phyloP scores from a whole-genome alignment of 2,329 filamentous ascomycete genomes.

The Fusarium metavorans region DNA sequence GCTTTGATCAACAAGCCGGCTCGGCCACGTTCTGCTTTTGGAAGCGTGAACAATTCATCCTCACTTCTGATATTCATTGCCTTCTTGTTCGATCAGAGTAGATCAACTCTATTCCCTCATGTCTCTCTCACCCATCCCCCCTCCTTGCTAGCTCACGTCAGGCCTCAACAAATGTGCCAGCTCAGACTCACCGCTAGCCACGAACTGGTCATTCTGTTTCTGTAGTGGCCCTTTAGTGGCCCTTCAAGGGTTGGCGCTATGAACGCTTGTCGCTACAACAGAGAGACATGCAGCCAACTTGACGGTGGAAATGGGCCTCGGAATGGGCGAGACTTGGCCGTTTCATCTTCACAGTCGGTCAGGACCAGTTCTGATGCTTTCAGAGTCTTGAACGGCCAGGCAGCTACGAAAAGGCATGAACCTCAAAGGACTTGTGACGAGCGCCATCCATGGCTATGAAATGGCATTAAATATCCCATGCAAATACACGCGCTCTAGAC shows the following conservation, averaged over 20 bases:
- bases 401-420: not conserved
- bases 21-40: conserved; percentile 8
- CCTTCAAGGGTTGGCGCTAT: conserved; percentile 26
- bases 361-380: not conserved
- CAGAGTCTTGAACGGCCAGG: not conserved
- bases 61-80: not conserved
- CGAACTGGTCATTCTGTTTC: conserved; percentile 1
- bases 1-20: conserved; percentile 23
- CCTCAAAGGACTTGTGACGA: not conserved
- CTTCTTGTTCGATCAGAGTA: not conserved
- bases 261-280: conserved; percentile 21
- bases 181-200: conserved; percentile 40
- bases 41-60: not conserved
- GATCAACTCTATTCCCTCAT: not conserved
- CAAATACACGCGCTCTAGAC: conserved; percentile 7
- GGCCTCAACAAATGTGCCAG: conserved; percentile 30
- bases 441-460: not conserved
- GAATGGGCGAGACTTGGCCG: conserved; percentile 15
- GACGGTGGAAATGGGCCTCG: conserved; percentile 27
- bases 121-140: conserved; percentile 2
- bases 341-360: conserved; percentile 5
- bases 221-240: conserved; percentile 30
- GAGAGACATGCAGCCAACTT: conserved; percentile 30
- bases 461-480: not conserved
- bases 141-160: conserved; percentile 6